Evolutionary conservation across 2,329 filamentous ascomycete species (phyloP), one percentile per base, ranked within the genome.

Genomic region (Paramyrothecium sp.): DNA sequence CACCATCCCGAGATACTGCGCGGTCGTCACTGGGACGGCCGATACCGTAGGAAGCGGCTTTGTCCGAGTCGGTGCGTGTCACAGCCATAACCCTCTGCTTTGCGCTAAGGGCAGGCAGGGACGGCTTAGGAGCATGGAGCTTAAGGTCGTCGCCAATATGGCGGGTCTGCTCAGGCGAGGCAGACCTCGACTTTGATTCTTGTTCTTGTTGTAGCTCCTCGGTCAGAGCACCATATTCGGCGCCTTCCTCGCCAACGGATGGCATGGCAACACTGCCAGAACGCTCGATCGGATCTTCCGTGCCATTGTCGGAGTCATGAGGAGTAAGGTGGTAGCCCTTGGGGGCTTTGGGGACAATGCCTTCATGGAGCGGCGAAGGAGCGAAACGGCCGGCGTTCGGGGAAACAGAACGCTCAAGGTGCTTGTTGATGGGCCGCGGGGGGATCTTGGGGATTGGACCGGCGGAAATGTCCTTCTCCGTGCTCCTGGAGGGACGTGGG

Each of bases 41-140:
- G 68, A 97, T 86, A 61, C 92, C 93, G 59, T 89, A 92, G n/a
- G 90, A 86, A 19, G 91, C 91, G 60, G 92, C 92, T 71, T 88
- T 87, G 51, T 88, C 86, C n/a, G 92, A 96, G 75, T 97, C 92
- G 63, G 93, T 97, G 63, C 91, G 89, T 34, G 94, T 97, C 59
- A 97, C 92, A 16, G 85, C 81, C 70, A 89, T 86, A 53, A 97
- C 91, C 67, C 90, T 86, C 71, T 91, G 86, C 75, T 92, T 95
- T 58, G 93, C 92, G 67, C 89, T 95, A 20, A 86, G 85, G 50
- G 85, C 86, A 11, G 93, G 89, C 61, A 97, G 81, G 16, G 92
- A 96, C 7, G 94, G 92, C 74, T 88, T 95, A 3, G 94, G 94
- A 58, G 93, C 92, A 74, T 96, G 87, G 58, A 98, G 85, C 73